These are phyloP conservation scores for Pseudocercospora fuligena DNA, from an alignment of 2,329 filamentous ascomycete species.

Conservation along the genomic window DNA sequence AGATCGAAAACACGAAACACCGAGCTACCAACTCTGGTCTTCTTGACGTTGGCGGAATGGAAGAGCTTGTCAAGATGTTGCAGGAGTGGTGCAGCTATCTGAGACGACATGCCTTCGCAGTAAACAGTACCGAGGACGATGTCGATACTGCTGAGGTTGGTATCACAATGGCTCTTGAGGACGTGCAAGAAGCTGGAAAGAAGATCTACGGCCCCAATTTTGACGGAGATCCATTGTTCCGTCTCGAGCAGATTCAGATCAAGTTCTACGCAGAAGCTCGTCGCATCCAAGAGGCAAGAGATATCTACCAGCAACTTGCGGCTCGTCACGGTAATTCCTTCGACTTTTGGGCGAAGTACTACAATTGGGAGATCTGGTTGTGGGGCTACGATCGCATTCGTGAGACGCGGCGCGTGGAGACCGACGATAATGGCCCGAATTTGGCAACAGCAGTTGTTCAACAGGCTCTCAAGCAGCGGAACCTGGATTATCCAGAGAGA, in stretches of 20 bases:
- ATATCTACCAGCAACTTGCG: slow-evolving; percentile 72
- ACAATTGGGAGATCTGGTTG: slow-evolving; percentile 86
- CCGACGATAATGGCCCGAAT: slow-evolving; percentile 65
- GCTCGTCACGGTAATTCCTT: slow-evolving; percentile 75
- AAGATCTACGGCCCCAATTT: slow-evolving; percentile 77
- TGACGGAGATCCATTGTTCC: slow-evolving; percentile 84
- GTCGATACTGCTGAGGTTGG: slow-evolving; percentile 89
- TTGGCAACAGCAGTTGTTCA: slow-evolving; percentile 77
- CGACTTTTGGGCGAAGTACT: slow-evolving; percentile 93
- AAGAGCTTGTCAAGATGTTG: slow-evolving; percentile 88
- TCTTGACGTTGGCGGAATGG: slow-evolving; percentile 82
- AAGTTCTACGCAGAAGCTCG: slow-evolving; percentile 87
- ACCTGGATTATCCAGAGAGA: slow-evolving; percentile 77
- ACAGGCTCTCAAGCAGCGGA: slow-evolving; percentile 66
- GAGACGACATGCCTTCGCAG: slow-evolving; percentile 79
- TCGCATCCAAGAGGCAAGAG: slow-evolving; percentile 75
- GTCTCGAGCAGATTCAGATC: slow-evolving; percentile 88
- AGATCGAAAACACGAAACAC: slow-evolving; percentile 89
- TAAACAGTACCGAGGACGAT: slow-evolving; percentile 75
- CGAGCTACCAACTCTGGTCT: slow-evolving; percentile 84
- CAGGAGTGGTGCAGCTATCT: slow-evolving; percentile 94
- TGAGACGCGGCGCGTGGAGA: slow-evolving; percentile 56
- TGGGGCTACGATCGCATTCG: slow-evolving; percentile 63
- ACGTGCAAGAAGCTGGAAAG: slow-evolving; percentile 77
- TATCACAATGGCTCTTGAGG: slow-evolving; percentile 82